These are phyloP conservation scores for Ilex asprella DNA, from an alignment of 257 asterid species.

Conservation along the genomic window DNA sequence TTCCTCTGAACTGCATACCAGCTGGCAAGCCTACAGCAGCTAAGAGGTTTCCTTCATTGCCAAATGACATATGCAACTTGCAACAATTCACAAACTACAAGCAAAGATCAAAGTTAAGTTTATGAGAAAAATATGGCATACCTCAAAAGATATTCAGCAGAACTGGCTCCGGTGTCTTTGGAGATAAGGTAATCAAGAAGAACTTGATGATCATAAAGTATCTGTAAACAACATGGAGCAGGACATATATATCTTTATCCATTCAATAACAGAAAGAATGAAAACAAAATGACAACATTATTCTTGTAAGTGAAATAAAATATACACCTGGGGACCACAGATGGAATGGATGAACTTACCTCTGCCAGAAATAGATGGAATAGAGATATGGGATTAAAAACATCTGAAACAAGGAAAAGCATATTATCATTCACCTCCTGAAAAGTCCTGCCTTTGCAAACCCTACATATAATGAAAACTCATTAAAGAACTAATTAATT, in stretches of 20 bases:
- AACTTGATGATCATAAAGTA: slow-evolving; percentile 90
- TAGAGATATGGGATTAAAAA: slow-evolving; percentile 61
- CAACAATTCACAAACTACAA: too few relatives aligned
- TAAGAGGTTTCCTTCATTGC: too few relatives aligned
- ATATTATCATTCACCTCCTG: slow-evolving; percentile 23
- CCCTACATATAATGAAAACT: slow-evolving; percentile 30
- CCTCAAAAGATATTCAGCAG: slow-evolving; percentile 91
- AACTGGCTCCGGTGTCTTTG: slow-evolving; percentile 69
- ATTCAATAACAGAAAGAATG: too few relatives aligned
- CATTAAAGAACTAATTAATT: slow-evolving; percentile 5
- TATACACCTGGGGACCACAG: slow-evolving; percentile 1
- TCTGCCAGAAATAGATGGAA: slow-evolving; percentile 81
- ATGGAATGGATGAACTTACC: slow-evolving; percentile 32
- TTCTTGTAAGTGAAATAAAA: neutral
- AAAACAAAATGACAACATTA: too few relatives aligned
- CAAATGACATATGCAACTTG: too few relatives aligned
- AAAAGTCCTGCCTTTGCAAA: slow-evolving; percentile 17
- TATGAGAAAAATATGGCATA: slow-evolving; percentile 14
- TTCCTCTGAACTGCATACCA: neutral
- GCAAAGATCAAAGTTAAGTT: neutral
- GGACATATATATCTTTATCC: neutral
- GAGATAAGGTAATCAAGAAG: slow-evolving; percentile 96
- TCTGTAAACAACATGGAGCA: slow-evolving; percentile 33
- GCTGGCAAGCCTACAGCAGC: too few relatives aligned
- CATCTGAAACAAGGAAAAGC: slow-evolving; percentile 39